These are phyloP conservation scores for Plasmodium fragile DNA, from an alignment of 169 alveolate species.

Conservation along the genomic window DNA sequence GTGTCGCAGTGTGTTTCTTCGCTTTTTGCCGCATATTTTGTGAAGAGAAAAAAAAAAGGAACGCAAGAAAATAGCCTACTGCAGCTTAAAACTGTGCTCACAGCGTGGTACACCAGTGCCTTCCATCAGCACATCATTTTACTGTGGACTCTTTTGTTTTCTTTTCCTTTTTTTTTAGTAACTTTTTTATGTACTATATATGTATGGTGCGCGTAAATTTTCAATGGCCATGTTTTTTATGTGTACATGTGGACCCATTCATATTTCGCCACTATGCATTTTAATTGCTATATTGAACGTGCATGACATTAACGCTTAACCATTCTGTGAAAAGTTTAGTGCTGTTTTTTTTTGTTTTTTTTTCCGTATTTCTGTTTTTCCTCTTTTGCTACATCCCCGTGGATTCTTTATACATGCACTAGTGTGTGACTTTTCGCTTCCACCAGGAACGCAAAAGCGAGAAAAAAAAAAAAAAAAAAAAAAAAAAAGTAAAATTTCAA, in stretches of 20 bases:
- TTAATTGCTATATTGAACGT: not conserved
- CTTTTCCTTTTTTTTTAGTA: not conserved
- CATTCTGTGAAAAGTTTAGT: not conserved
- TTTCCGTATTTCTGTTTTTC: not conserved
- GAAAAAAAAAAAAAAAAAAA: slow-evolving; percentile 6
- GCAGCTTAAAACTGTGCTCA: not conserved
- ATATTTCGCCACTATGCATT: not conserved
- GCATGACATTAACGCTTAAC: not conserved
- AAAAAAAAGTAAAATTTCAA: slow-evolving; percentile 1
- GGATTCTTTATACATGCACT: not conserved
- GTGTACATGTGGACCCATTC: not conserved
- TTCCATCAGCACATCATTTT: not conserved
- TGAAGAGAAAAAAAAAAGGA: not conserved
- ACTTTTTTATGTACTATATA: not conserved
- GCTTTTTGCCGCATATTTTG: not conserved
- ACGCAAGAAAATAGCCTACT: not conserved
- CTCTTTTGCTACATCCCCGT: not conserved
- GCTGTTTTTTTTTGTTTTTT: not conserved
- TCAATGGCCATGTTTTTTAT: not conserved
- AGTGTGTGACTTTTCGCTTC: not conserved
- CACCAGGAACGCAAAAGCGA: not conserved
- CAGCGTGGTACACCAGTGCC: not conserved
- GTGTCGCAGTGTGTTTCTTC: not conserved
- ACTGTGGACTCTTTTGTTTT: not conserved
- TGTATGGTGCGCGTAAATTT: not conserved